Evolutionary conservation across 345 rosid genomes (phyloP).

Genomic region (Acer saccharum): DNA sequence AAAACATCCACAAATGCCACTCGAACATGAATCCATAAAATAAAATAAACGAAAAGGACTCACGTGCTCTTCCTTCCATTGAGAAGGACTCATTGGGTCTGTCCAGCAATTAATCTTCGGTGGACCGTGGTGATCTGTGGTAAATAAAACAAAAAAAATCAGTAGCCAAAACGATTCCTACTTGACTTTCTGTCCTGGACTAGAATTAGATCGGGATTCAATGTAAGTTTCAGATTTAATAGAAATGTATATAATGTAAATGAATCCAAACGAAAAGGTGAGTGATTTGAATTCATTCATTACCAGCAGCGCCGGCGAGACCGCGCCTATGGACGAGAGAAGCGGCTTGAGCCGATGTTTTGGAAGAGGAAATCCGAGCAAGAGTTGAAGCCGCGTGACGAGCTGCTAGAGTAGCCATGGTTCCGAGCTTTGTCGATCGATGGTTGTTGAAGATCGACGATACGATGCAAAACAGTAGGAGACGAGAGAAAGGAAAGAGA

Average conservation of each 20-base stretch:
- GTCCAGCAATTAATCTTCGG: constrained; percentile 77
- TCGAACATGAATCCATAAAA: neutral
- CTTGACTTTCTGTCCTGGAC: neutral
- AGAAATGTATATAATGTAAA: constrained; percentile 5
- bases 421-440: constrained; percentile 1
- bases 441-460: constrained; percentile 8
- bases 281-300: constrained; percentile 15
- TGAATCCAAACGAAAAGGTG: neutral
- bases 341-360: constrained; percentile 30
- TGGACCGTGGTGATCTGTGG: constrained; percentile 85
- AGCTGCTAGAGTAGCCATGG: constrained; percentile 60
- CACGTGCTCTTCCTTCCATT: constrained; percentile 97
- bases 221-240: neutral
- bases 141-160: constrained; percentile 8
- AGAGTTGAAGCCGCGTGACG: constrained; percentile 37
- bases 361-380: constrained; percentile 37
- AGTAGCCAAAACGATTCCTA: neutral
- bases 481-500: neutral
- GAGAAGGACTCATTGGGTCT: constrained; percentile 84
- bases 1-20: neutral
- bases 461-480: neutral
- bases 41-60: constrained; percentile 26
- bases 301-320: constrained; percentile 86
- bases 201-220: constrained; percentile 20
- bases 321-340: constrained; percentile 69